These are phyloP conservation scores for Pestalotiopsis sp. DNA, from an alignment of 2,329 filamentous ascomycete genomes.

Conservation along the genomic window DNA sequence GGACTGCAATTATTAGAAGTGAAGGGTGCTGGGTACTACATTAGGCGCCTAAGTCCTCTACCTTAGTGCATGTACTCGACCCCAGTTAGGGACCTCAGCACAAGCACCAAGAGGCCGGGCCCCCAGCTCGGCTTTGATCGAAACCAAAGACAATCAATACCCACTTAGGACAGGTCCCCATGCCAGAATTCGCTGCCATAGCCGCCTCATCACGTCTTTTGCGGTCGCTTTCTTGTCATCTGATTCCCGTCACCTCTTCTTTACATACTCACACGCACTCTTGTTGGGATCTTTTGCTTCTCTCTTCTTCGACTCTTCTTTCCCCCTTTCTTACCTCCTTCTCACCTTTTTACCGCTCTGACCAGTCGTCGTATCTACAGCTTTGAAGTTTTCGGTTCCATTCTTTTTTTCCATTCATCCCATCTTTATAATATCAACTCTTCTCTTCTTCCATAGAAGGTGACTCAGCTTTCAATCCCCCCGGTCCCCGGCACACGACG, in stretches of 20 bases:
- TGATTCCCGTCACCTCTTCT: constrained; percentile 10
- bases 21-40: background rate
- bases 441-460: background rate
- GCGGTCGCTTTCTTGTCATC: constrained; percentile 7
- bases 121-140: background rate
- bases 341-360: background rate
- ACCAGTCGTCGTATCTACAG: background rate
- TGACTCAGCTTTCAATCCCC: background rate
- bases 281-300: background rate
- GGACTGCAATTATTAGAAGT: too few species aligned
- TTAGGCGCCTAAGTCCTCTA: background rate
- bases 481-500: background rate
- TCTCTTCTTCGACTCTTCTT: background rate
- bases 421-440: background rate
- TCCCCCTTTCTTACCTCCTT: background rate
- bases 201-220: constrained; percentile 13
- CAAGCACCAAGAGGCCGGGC: background rate
- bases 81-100: too few species aligned
- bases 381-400: background rate
- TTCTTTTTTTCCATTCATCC: background rate
- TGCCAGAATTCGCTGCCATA: background rate
- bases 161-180: constrained; percentile 11
- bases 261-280: background rate
- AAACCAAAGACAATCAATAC: background rate
- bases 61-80: background rate